Conservation (phyloP, 768 basidiomycete genomes). For the Suillus brevipes region DNA sequence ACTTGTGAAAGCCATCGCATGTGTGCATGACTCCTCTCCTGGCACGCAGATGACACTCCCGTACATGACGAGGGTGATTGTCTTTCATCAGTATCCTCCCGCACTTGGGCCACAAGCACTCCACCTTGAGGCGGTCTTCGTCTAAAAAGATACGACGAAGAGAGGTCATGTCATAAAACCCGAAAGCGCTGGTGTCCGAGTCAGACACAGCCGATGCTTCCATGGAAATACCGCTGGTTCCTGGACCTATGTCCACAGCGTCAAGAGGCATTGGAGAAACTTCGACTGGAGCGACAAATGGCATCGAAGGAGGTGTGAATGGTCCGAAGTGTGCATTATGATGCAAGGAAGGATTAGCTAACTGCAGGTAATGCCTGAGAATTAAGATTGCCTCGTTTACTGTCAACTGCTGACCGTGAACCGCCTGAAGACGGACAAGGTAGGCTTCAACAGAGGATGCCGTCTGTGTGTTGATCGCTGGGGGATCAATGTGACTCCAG, state of each 20-base stretch:
- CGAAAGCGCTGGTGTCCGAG: neutral
- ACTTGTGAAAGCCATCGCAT: too few relatives aligned
- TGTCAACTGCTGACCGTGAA: neutral
- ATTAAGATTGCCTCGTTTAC: conserved; percentile 1
- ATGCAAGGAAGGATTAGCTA: neutral
- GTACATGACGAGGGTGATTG: neutral
- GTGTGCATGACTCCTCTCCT: neutral
- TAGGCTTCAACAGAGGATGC: neutral
- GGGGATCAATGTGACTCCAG: neutral
- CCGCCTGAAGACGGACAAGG: neutral
- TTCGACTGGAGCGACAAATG: neutral
- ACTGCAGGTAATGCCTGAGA: neutral
- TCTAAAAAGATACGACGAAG: conserved; percentile 2
- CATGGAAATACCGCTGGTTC: neutral
- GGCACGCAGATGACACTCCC: neutral
- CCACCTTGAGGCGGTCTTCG: neutral
- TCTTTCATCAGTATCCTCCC: conserved; percentile 2
- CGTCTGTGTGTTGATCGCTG: neutral
- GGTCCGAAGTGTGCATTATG: neutral
- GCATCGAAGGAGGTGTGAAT: neutral
- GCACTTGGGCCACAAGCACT: conserved; percentile 1
- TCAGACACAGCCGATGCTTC: neutral
- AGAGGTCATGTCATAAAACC: neutral
- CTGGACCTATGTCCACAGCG: too few relatives aligned
- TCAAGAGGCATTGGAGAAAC: neutral